phyloP scores from a whole-genome alignment of 225 moss, liverwort and hornwort species.

The Anthoceros angustus region DNA sequence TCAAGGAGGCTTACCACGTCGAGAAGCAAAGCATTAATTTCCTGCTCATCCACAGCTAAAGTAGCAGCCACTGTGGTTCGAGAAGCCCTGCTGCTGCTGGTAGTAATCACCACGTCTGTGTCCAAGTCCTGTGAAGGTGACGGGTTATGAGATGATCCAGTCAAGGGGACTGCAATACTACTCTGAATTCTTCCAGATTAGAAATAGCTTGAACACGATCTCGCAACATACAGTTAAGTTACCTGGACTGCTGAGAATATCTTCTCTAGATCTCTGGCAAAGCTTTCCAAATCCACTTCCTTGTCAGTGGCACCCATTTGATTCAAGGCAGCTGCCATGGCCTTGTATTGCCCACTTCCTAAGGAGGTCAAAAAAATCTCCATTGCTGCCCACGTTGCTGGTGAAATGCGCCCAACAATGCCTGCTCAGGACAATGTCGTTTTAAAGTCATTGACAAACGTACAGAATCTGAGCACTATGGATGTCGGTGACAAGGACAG shows the following conservation, averaged over 20 bases:
- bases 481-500: no score
- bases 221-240: neutral
- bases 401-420: slow-evolving; percentile 93
- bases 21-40: slow-evolving; percentile 67
- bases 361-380: slow-evolving; percentile 71
- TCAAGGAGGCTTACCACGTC: slow-evolving; percentile 50
- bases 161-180: neutral
- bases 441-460: neutral
- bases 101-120: slow-evolving; percentile 45
- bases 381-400: slow-evolving; percentile 79
- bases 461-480: neutral
- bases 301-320: slow-evolving; percentile 90
- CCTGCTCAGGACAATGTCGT: slow-evolving; percentile 21
- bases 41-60: slow-evolving; percentile 64
- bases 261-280: slow-evolving; percentile 79
- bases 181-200: neutral
- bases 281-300: slow-evolving; percentile 46
- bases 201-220: neutral
- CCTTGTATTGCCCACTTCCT: slow-evolving; percentile 55
- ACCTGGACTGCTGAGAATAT: slow-evolving; percentile 80
- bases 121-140: slow-evolving; percentile 47
- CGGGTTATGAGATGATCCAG: neutral
- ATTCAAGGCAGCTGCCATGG: slow-evolving; percentile 82
- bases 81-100: slow-evolving; percentile 37
- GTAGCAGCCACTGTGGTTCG: slow-evolving; percentile 50